Base-by-base conservation (phyloP, 2,329 filamentous ascomycete species). In the Beauveria asiatica region DNA sequence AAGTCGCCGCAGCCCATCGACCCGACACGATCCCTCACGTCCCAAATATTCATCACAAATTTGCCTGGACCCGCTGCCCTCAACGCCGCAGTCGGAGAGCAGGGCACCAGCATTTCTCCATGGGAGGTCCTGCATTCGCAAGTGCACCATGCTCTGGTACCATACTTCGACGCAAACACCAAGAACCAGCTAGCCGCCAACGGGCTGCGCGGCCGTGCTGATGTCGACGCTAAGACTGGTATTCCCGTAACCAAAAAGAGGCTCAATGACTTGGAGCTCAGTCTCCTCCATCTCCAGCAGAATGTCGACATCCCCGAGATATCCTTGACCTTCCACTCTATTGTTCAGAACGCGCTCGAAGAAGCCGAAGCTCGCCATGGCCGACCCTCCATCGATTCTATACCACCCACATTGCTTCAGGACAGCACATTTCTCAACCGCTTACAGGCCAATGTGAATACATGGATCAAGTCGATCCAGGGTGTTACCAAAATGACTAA, bases 381-480 rank as follows among this genome's bases (percentile, higher is more conserved):
- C 19, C 88, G 88, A 65, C 85, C 92, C 1, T 85, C 87, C 0
- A 84, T 92, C 48, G 91, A 97, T 48, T 76, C 91, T 63, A 89
- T 99, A 51, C 88, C 91, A 2, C 69, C 83, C 9, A 75, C 83
- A 11, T 81, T 95, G n/a, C 79, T 97, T 39, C 86, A 90, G 61
- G 94, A 97, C 74, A 96, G 90, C 68, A 85, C 86, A 11, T 95
- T 99, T 66, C 86, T 97, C 68, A 99, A 99, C 74, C 92, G 88
- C 67, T 80, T 99, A 42, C 94, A 97, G 72, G 88, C 90, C 55
- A 94, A 88, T 53, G 94, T 97, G 62, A 99, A 97, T 73, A 87
- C 88, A 64, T 99, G 94, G 94, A 99, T 99, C 76, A 96, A 96
- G 76, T 96, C 93, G 11, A 99, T 99, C 65, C 93, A 97, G 72